These are phyloP conservation scores for Lentithecium fluviatile DNA, from an alignment of 495 filamentous ascomycete genomes.

Conservation along the genomic window DNA sequence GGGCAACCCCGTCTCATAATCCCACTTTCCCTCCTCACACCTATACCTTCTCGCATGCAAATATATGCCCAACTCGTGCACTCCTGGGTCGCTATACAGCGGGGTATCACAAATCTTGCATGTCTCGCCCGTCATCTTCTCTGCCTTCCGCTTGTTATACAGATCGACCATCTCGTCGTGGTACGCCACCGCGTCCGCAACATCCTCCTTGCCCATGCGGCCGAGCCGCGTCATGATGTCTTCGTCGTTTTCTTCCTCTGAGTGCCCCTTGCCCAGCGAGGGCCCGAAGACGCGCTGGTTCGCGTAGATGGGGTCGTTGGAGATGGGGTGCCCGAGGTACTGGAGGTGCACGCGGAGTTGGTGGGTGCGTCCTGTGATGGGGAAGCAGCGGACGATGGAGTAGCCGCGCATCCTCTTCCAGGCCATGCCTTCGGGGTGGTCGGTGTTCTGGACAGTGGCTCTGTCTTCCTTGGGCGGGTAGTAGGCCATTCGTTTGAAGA, in stretches of 20 bases:
- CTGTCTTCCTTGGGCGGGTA: slow-evolving; percentile 55
- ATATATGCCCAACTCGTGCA: slow-evolving; percentile 88
- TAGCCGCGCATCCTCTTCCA: slow-evolving; percentile 61
- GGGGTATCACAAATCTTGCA: slow-evolving; percentile 83
- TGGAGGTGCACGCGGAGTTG: slow-evolving; percentile 95
- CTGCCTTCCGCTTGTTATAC: slow-evolving; percentile 82
- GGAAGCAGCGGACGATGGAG: slow-evolving; percentile 90
- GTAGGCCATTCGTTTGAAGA: slow-evolving; percentile 87
- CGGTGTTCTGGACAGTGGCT: slow-evolving; percentile 31
- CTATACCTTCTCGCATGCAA: slow-evolving; percentile 88
- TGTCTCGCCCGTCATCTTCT: slow-evolving; percentile 82
- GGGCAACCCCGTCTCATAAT: slow-evolving; percentile 80
- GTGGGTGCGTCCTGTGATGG: slow-evolving; percentile 90
- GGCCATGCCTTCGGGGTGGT: slow-evolving; percentile 34
- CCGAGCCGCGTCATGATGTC: slow-evolving; percentile 81
- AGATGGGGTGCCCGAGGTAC: slow-evolving; percentile 89
- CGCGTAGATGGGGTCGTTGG: slow-evolving; percentile 96
- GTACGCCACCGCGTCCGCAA: slow-evolving; percentile 87
- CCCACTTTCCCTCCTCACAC: slow-evolving; percentile 75
- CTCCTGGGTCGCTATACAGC: slow-evolving; percentile 86
- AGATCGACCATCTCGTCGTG: slow-evolving; percentile 86
- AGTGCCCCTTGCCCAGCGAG: slow-evolving; percentile 69
- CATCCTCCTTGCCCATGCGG: slow-evolving; percentile 91
- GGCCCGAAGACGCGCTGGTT: slow-evolving; percentile 89
- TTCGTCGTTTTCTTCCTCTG: slow-evolving; percentile 68